Base-by-base conservation (phyloP, 208 protist species). In the Leptomonas pyrrhocoris region DNA sequence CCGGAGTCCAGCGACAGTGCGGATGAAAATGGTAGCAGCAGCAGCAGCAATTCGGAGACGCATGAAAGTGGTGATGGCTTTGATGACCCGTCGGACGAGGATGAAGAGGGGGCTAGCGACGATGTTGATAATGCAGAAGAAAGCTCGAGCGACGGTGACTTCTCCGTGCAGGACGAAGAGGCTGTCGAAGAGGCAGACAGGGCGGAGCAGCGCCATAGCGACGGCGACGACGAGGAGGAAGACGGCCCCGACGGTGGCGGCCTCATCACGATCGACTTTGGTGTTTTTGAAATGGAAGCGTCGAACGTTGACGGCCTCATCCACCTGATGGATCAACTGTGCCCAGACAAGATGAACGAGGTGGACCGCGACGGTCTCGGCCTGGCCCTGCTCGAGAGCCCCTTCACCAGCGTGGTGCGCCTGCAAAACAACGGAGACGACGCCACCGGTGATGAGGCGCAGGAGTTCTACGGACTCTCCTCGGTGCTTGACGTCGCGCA, bases 251-350 rank as follows among this genome's bases (percentile, higher is more conserved):
- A 65, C 15, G 71, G 79, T 9, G 77, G 50, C 40, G 79, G 69
- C 51, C 62, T 84, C 8, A 83, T 96, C 23, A 86, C 84, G 46
- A 88, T 96, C 3, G 89, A 95, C 63, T 96, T 96, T 80, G 92
- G 88, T n/a, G 92, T 94, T 43, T 94, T 86, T 58, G 88, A 94
- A 64, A 93, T 96, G 88, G 64, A 78, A 63, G 16, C 12, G 59
- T 72, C 74, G 0, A 73, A 96, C 77, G 68, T 94, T 2, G 79
- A 93, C 60, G 84, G 84, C 0, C 46, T 90, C 12, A 89, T 93
- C 67, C 88, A 96, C 58, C 74, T 96, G 34, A 90, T 95, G 66
- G 92, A 94, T 40, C 89, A 95, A 63, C 68, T 95, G 23, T 90
- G 81, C 57, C 92, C 89, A 0, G 92, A 94, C 54, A 81, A 88